Evolutionary conservation across 1,139 yeast species (phyloP).

Genomic region (Lizanozyma gosingica): DNA sequence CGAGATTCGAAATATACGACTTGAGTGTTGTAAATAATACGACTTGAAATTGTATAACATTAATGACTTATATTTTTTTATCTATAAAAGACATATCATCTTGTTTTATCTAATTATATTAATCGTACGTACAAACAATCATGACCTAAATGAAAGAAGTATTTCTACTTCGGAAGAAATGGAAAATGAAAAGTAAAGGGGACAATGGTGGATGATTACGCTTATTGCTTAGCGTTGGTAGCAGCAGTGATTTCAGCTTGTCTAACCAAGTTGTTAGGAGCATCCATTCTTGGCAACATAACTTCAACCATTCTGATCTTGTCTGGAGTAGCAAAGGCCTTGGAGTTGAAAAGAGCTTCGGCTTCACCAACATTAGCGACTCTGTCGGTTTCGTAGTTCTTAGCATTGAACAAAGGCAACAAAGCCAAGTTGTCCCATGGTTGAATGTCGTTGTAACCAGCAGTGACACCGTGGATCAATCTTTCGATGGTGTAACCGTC

Average conservation of each 20-base stretch:
- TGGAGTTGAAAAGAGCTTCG: conserved; percentile 45
- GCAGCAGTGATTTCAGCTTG: conserved; percentile 75
- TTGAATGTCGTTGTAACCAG: conserved; percentile 73
- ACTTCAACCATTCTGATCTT: conserved; percentile 74
- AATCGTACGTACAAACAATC: not conserved
- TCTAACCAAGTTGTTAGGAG: conserved; percentile 61
- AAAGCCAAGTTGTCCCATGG: conserved; percentile 69
- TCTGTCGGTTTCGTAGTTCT: conserved; percentile 44
- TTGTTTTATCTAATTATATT: too few relatives aligned
- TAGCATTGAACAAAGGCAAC: conserved; percentile 66
- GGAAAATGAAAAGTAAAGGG: not conserved
- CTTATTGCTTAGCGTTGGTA: conserved; percentile 36
- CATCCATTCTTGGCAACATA: conserved; percentile 75
- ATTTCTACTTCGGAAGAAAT: too few relatives aligned
- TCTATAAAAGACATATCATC: too few relatives aligned
- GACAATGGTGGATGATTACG: too few relatives aligned
- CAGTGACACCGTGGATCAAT: conserved; percentile 73
- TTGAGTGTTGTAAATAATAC: too few relatives aligned
- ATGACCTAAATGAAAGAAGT: not conserved
- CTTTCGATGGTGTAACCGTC: conserved; percentile 87
- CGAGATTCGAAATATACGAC: too few relatives aligned
- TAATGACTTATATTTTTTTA: too few relatives aligned
- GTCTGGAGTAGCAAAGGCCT: conserved; percentile 48
- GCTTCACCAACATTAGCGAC: conserved; percentile 62
- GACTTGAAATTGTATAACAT: too few relatives aligned